phyloP scores from a whole-genome alignment of 2,329 filamentous ascomycete genomes.

The Colletotrichum chlorophyti region DNA sequence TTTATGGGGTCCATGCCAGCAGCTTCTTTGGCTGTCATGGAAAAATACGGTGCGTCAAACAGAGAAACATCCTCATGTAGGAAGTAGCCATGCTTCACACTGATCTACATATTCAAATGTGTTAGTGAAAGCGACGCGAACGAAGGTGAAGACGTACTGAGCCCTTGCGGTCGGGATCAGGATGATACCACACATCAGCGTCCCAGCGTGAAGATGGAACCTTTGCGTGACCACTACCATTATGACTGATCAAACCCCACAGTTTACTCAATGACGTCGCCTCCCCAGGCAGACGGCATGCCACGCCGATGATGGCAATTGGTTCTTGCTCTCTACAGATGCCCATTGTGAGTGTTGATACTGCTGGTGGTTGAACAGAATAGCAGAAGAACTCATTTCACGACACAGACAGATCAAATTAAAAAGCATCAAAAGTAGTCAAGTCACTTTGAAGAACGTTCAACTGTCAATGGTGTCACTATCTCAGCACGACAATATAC shows the following conservation, averaged over 20 bases:
- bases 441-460: no score
- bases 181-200: slow-evolving; percentile 32
- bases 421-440: no score
- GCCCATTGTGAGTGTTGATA: slow-evolving; percentile 3
- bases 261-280: slow-evolving; percentile 39
- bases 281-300: slow-evolving; percentile 46
- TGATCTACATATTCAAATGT: slow-evolving; percentile 4
- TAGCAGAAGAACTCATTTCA: no score
- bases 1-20: slow-evolving; percentile 54
- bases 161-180: slow-evolving; percentile 29
- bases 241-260: slow-evolving; percentile 39
- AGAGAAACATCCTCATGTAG: slow-evolving; percentile 52
- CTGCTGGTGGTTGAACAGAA: not conserved
- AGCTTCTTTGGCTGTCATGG: slow-evolving; percentile 55
- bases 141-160: not conserved
- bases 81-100: slow-evolving; percentile 42
- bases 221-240: slow-evolving; percentile 3
- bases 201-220: slow-evolving; percentile 33
- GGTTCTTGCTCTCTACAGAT: slow-evolving; percentile 32
- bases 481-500: no score
- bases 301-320: slow-evolving; percentile 48
- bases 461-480: no score
- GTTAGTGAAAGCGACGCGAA: not conserved
- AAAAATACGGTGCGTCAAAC: slow-evolving; percentile 61
- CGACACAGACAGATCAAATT: no score